phyloP scores from a whole-genome alignment of 2,329 filamentous ascomycete genomes.

The Neonectria neomacrospora region DNA sequence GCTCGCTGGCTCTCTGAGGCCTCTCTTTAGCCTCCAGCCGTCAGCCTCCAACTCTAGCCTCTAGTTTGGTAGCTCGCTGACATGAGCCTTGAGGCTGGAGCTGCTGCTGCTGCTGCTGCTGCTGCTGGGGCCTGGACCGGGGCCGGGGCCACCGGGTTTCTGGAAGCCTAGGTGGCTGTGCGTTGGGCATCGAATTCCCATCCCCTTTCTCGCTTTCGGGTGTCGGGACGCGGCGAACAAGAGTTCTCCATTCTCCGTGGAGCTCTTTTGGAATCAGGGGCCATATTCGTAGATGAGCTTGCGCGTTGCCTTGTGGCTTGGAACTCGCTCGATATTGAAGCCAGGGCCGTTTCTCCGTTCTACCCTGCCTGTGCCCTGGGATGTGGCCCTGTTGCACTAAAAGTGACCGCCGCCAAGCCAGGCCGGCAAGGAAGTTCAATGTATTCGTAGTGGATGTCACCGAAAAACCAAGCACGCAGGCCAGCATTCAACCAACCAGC shows the following conservation, averaged over 20 bases:
- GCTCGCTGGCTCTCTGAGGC: background rate
- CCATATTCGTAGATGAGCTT: conserved; percentile 26
- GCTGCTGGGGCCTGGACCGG: conserved; percentile 6
- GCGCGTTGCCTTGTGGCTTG: conserved; percentile 32
- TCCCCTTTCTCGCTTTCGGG: background rate
- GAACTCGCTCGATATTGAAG: conserved; percentile 29
- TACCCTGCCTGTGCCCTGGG: background rate
- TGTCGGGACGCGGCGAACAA: conserved; percentile 1
- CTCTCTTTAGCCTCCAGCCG: background rate
- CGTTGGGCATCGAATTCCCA: conserved; percentile 13
- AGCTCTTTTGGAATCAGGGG: conserved; percentile 14
- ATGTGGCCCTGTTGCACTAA: conserved; percentile 5
- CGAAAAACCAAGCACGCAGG: conserved; percentile 20
- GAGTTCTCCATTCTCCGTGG: conserved; percentile 4
- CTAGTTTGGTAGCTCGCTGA: conserved; percentile 8
- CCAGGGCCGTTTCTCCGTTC: conserved; percentile 11
- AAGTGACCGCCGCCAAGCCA: background rate
- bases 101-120: background rate
- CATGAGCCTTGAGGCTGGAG: conserved; percentile 8
- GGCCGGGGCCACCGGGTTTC: conserved; percentile 10
- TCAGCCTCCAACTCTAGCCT: background rate
- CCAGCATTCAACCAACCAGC: conserved; percentile 19
- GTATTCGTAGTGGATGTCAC: conserved; percentile 24
- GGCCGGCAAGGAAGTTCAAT: background rate
- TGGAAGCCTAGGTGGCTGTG: conserved; percentile 17